A percentile compares a stretch with the other conserved stretches of the same genome.
Conservation (phyloP, 768 basidiomycete species). For the Agrocybe pediades region DNA sequence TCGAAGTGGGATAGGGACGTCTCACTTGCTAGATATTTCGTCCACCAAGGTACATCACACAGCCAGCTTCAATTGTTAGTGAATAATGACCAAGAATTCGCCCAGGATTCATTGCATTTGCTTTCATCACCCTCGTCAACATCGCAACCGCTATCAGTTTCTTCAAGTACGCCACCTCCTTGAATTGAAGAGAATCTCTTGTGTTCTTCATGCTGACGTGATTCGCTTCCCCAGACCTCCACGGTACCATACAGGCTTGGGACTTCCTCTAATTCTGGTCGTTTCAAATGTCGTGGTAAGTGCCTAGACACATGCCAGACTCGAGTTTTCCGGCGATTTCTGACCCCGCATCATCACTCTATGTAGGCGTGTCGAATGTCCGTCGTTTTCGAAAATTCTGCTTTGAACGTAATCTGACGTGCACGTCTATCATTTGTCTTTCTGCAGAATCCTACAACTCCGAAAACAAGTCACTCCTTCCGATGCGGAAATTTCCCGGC, state of each 20-base stretch:
- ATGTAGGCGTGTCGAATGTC: constrained; percentile 6
- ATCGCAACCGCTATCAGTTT: constrained; percentile 27
- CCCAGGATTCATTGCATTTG: constrained; percentile 29
- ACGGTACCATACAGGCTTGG: constrained; percentile 30
- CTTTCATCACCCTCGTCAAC: constrained; percentile 33
- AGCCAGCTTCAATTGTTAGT: background rate
- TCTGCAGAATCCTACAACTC: constrained; percentile 35
- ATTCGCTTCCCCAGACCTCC: constrained; percentile 24
- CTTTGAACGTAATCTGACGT: background rate
- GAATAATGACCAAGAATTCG: background rate
- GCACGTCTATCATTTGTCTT: background rate
- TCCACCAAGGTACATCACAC: constrained; percentile 31
- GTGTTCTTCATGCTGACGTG: background rate
- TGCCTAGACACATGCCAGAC: background rate
- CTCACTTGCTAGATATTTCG: constrained; percentile 34
- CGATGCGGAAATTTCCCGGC: constrained; percentile 29
- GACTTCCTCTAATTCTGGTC: constrained; percentile 35
- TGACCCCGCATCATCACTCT: background rate
- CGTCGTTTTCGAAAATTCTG: background rate
- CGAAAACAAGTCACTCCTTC: constrained; percentile 34
- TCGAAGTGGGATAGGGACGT: constrained; percentile 26
- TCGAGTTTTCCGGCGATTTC: background rate
- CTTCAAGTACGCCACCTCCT: constrained; percentile 27
- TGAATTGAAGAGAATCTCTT: background rate
- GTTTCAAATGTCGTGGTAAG: constrained; percentile 38